Conservation (phyloP, 257 asterid species). For the Jasminum sambac region DNA sequence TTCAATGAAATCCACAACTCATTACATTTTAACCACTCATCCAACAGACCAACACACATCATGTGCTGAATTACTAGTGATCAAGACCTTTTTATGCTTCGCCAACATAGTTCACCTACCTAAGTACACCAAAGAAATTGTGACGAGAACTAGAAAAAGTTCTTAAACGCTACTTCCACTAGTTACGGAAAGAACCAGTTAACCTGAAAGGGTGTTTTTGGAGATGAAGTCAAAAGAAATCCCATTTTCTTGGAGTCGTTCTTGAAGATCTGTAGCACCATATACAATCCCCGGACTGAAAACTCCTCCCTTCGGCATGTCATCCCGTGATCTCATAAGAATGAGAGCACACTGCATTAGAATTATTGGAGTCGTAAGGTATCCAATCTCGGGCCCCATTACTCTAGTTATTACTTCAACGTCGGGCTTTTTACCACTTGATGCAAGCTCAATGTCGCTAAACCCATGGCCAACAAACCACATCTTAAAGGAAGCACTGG, state of each 20-base stretch:
- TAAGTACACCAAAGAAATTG: no score
- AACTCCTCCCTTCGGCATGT: conserved; percentile 85
- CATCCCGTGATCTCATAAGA: conserved; percentile 48
- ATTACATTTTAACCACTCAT: no score
- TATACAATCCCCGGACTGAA: conserved; percentile 84
- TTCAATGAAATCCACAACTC: no score
- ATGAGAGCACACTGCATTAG: conserved; percentile 78
- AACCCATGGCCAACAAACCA: conserved; percentile 90
- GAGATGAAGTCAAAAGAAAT: conserved; percentile 79
- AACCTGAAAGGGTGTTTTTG: conserved; percentile 39
- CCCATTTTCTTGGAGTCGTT: conserved; percentile 71
- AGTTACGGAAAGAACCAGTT: background rate
- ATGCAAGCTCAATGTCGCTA: conserved; percentile 46
- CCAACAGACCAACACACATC: no score
- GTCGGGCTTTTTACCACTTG: conserved; percentile 49
- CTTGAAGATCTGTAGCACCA: conserved; percentile 74
- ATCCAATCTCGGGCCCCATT: conserved; percentile 93
- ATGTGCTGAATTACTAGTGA: no score
- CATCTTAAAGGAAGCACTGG: conserved; percentile 76
- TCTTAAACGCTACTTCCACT: background rate
- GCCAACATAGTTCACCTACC: no score
- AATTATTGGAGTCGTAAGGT: conserved; percentile 71
- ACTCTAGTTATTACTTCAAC: conserved; percentile 80
- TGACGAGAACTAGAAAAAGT: background rate
- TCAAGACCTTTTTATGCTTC: no score